phyloP scores from a whole-genome alignment of 208 protist genomes.

The Crithidia bombi region DNA sequence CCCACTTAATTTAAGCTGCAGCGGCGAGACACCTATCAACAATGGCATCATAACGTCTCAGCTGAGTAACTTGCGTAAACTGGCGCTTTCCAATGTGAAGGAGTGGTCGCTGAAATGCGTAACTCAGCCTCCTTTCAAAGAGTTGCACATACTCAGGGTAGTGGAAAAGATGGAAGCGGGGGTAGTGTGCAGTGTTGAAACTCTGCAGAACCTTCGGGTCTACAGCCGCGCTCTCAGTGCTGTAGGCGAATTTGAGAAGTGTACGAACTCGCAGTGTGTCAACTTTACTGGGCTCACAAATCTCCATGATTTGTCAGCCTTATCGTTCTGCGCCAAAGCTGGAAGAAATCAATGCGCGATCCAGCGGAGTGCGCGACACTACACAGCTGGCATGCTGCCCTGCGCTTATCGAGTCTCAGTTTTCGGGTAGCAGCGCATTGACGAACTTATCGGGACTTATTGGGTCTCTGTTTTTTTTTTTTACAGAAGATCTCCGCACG shows the following conservation, averaged over 20 bases:
- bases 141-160: not conserved
- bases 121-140: not conserved
- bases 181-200: not conserved
- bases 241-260: not conserved
- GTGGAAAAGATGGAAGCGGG: not conserved
- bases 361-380: not conserved
- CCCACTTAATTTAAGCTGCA: not conserved
- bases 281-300: constrained; percentile 1
- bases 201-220: not conserved
- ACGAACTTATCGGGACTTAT: not conserved
- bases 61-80: not conserved
- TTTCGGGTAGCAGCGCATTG: not conserved
- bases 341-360: not conserved
- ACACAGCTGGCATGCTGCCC: not conserved
- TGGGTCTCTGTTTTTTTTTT: not conserved
- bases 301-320: not conserved
- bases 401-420: not conserved
- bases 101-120: not conserved
- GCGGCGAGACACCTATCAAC: not conserved
- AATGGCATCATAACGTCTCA: not conserved
- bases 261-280: not conserved
- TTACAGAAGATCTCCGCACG: not conserved
- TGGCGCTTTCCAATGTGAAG: not conserved
- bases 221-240: not conserved
- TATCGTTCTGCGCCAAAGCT: not conserved